Percentiles rank a stretch among this genome's conserved stretches.
These are phyloP conservation scores for Marvania coccoides DNA, from an alignment of 139 green algal genomes.

Conservation along the genomic window DNA sequence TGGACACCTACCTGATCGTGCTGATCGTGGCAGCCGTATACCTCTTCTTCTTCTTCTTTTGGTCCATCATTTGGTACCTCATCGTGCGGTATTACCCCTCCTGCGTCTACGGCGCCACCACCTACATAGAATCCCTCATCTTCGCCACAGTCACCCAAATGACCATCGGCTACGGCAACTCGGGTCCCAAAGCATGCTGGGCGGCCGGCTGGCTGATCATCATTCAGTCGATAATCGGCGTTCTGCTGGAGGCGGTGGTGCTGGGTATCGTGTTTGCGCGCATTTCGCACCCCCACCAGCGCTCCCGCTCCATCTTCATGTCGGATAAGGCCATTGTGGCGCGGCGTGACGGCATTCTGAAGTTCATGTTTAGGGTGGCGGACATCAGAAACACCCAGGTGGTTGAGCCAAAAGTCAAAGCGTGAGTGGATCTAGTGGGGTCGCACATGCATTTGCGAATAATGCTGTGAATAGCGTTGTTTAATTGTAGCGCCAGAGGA, in stretches of 20 bases:
- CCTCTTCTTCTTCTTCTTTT: conserved; percentile 36
- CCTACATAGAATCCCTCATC: conserved; percentile 38
- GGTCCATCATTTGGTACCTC: conserved; percentile 25
- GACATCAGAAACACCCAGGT: conserved; percentile 60
- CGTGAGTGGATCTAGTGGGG: too few species aligned
- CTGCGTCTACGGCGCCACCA: conserved; percentile 28
- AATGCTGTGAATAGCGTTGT: too few species aligned
- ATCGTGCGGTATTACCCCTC: conserved; percentile 17
- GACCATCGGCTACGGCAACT: conserved; percentile 61
- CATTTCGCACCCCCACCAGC: conserved; percentile 73
- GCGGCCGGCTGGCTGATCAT: conserved; percentile 43
- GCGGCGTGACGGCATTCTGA: conserved; percentile 76
- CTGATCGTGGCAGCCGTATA: conserved; percentile 20
- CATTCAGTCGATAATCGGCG: conserved; percentile 55
- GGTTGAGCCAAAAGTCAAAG: conserved; percentile 8
- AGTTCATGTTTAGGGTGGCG: conserved; percentile 86
- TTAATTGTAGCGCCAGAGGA: too few species aligned
- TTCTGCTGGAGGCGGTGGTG: conserved; percentile 68
- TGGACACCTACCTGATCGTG: conserved; percentile 28
- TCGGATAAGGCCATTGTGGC: conserved; percentile 67
- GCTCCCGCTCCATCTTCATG: conserved; percentile 76
- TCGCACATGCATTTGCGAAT: too few species aligned
- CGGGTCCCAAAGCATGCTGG: conserved; percentile 65
- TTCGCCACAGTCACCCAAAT: conserved; percentile 33
- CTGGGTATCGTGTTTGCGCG: conserved; percentile 76